These are phyloP conservation scores for Boletellus sp. DNA, from an alignment of 768 basidiomycete species.

Conservation along the genomic window DNA sequence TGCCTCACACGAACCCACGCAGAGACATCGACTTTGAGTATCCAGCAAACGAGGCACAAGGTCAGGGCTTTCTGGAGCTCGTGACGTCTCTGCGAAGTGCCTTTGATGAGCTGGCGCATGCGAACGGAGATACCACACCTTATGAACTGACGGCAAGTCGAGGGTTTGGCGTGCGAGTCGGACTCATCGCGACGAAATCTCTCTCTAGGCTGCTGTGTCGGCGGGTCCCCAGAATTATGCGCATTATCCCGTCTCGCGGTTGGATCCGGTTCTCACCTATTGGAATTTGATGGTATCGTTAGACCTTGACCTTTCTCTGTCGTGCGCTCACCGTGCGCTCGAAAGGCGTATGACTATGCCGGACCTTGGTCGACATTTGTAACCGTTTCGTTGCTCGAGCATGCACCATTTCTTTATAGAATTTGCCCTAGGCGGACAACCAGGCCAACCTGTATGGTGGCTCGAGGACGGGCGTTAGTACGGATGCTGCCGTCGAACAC, in stretches of 20 bases:
- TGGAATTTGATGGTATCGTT: constrained; percentile 78
- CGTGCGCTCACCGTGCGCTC: not conserved
- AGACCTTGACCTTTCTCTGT: not conserved
- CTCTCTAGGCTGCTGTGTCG: constrained; percentile 49
- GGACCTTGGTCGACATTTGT: constrained; percentile 70
- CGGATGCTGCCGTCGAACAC: constrained; percentile 61
- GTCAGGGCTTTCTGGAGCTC: constrained; percentile 64
- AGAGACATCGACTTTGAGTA: constrained; percentile 82
- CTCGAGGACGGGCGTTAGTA: constrained; percentile 57
- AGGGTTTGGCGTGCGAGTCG: not conserved
- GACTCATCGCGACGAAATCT: constrained; percentile 1
- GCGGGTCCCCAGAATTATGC: constrained; percentile 60
- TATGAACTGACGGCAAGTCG: constrained; percentile 51
- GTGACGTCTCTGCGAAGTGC: constrained; percentile 58
- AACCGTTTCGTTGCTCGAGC: constrained; percentile 31
- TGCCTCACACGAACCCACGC: not conserved
- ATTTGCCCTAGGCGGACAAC: constrained; percentile 38
- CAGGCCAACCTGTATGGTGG: constrained; percentile 72
- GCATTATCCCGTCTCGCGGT: constrained; percentile 54
- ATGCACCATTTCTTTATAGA: not conserved
- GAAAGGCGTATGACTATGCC: constrained; percentile 70
- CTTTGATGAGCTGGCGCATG: constrained; percentile 52
- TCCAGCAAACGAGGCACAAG: constrained; percentile 54
- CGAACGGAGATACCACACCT: constrained; percentile 58
- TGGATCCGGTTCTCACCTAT: constrained; percentile 64